Evolutionary conservation across 441 rosid genomes (phyloP).

Genomic region (Viola pubescens): DNA sequence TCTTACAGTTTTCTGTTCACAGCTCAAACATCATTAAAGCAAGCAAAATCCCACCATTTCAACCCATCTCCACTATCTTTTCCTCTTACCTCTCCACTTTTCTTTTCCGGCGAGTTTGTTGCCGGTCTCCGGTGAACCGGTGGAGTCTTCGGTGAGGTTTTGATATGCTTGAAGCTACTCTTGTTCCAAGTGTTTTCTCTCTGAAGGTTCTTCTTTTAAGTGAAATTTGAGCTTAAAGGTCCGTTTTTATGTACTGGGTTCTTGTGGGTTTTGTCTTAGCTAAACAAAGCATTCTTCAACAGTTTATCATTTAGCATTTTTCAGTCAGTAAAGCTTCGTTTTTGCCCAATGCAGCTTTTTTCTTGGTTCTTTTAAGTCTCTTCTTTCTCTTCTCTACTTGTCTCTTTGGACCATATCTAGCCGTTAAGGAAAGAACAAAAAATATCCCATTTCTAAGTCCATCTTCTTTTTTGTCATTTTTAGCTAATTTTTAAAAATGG

Average conservation of each 20-base stretch:
- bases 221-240: not conserved
- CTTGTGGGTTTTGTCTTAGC: not conserved
- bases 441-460: not conserved
- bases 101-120: not conserved
- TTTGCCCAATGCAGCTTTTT: not conserved
- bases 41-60: not conserved
- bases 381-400: slow-evolving; percentile 12
- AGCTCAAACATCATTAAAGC: too few relatives aligned
- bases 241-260: not conserved
- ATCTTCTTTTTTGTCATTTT: not conserved
- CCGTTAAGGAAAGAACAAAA: slow-evolving; percentile 1
- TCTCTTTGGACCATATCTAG: slow-evolving; percentile 14
- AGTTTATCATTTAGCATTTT: not conserved
- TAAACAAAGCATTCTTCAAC: too few relatives aligned
- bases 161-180: slow-evolving; percentile 12
- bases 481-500: not conserved
- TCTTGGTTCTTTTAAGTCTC: not conserved
- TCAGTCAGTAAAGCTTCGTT: not conserved
- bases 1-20: too few relatives aligned
- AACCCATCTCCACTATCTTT: not conserved
- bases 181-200: not conserved
- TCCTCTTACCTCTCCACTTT: slow-evolving; percentile 18
- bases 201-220: not conserved
- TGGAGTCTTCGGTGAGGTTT: not conserved
- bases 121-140: not conserved